Percentiles rank a stretch among this genome's conserved stretches.
phyloP scores from a whole-genome alignment of 2,329 filamentous ascomycete species.

The Penicillium griseofulvum region DNA sequence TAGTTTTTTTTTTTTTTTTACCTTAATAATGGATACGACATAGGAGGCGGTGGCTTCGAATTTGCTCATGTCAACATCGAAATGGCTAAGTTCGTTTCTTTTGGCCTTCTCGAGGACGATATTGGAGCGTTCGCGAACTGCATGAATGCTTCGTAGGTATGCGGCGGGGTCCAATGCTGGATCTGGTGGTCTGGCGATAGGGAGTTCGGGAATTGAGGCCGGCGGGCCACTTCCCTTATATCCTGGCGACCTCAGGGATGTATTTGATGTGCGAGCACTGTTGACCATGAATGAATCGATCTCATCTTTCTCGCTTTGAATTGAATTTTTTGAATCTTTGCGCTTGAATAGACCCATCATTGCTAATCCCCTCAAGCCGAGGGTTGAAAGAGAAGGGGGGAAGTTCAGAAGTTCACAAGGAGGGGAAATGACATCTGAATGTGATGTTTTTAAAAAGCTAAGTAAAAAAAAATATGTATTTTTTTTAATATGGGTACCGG shows the following conservation, averaged over 20 bases:
- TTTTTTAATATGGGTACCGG: too few species aligned
- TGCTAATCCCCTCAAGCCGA: neutral
- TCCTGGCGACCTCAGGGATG: slow-evolving; percentile 51
- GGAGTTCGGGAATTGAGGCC: slow-evolving; percentile 66
- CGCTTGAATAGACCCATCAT: slow-evolving; percentile 48
- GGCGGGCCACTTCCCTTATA: slow-evolving; percentile 49
- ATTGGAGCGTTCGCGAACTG: slow-evolving; percentile 76
- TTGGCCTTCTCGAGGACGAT: slow-evolving; percentile 75
- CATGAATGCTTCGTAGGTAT: slow-evolving; percentile 84
- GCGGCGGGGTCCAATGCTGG: slow-evolving; percentile 82
- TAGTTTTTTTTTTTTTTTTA: slow-evolving; percentile 36
- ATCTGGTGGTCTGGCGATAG: slow-evolving; percentile 81
- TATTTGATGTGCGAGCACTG: slow-evolving; percentile 44
- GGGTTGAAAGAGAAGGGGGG: neutral
- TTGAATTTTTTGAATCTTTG: slow-evolving; percentile 44
- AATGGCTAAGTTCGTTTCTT: slow-evolving; percentile 75
- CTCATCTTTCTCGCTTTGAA: slow-evolving; percentile 32
- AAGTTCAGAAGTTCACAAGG: neutral
- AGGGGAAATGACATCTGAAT: neutral
- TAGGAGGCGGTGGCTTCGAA: slow-evolving; percentile 81
- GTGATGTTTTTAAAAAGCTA: neutral
- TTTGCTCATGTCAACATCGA: slow-evolving; percentile 82
- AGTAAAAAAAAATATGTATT: neutral
- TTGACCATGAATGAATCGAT: slow-evolving; percentile 44
- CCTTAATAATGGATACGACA: slow-evolving; percentile 93